Evolutionary conservation across 257 asterid species (phyloP), one percentile per base, ranked within the genome.

Genomic region (Leonotis leonurus): DNA sequence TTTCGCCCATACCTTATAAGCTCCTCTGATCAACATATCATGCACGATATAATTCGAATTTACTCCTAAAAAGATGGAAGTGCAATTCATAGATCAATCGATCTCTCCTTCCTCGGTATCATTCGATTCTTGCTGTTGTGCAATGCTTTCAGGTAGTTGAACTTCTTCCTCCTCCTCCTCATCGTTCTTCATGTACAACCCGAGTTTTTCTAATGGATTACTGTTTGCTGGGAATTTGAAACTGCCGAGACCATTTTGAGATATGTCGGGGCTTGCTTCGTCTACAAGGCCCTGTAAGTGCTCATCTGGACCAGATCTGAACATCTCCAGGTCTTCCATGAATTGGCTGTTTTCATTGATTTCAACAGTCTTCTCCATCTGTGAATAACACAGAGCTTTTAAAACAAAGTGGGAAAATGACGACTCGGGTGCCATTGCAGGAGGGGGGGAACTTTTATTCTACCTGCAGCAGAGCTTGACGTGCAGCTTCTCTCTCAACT

Each of bases 291-390:
- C 68, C 49, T 56, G 85, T 41, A 75, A 71, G 39, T 75, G 81
- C 74, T 75, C 88, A 2, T 81, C 83, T 22, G 88, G 85, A 24
- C 54, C 90, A 13, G 85, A 73, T 60, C 76, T 83, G 22, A 87
- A 75, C 80, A 87, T 73, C 70, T 83, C 87, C 22, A 85, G 75
- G 64, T 83, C 94, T 69, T 81, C 89, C 84, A 87, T 74, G 69
- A 74, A 85, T 61, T 61, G 96, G 64, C 79, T 73, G 51, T 71
- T 79, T 74, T 85, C 96, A 37, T 81, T 83, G 59, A 88, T 88
- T 32, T 85, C 93, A 12, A 88, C 93, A 0, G 96, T 88, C 75
- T 81, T 88, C 75, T 82, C 95, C 93, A 88, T 85, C 96, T 85
- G 77, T 64, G 14, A 10, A 45, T 8, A 70, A 54, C 14, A 22